phyloP scores from a whole-genome alignment of 257 asterid species.

The Parsonsia alboflavescens region DNA sequence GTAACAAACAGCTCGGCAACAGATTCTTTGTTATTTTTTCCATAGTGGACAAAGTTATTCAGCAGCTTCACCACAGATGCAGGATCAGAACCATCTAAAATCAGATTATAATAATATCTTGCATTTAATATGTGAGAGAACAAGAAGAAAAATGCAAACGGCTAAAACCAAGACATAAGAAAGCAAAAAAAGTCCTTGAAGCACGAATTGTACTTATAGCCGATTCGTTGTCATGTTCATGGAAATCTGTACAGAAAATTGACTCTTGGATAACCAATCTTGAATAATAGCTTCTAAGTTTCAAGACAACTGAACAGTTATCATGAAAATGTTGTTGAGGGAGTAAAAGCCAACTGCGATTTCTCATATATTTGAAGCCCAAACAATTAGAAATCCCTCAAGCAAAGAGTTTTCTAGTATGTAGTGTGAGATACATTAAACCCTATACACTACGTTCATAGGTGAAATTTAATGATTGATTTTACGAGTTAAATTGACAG shows the following conservation, averaged over 20 bases:
- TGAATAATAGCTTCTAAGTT: neutral
- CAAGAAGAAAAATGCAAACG: neutral
- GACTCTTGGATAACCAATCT: neutral
- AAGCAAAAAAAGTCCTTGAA: neutral
- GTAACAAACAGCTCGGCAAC: constrained; percentile 81
- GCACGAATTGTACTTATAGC: neutral
- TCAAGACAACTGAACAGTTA: neutral
- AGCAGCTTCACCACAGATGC: constrained; percentile 49
- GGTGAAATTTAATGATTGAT: neutral
- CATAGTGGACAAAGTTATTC: constrained; percentile 50
- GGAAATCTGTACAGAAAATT: constrained; percentile 1
- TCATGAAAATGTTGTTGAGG: neutral
- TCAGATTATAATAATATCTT: constrained; percentile 15
- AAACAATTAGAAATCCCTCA: neutral
- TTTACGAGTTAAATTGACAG: neutral
- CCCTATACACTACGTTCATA: neutral
- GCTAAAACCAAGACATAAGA: neutral
- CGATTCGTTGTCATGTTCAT: neutral
- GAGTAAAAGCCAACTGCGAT: neutral
- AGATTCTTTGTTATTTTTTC: constrained; percentile 59
- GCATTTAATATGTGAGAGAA: neutral
- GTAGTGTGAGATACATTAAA: neutral
- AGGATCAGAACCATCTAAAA: constrained; percentile 72
- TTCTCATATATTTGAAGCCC: neutral
- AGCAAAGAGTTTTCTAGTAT: neutral